Evolutionary conservation across 2,329 filamentous ascomycete species (phyloP), one percentile per base, ranked within the genome.

Genomic region (Leptographium lundbergii): DNA sequence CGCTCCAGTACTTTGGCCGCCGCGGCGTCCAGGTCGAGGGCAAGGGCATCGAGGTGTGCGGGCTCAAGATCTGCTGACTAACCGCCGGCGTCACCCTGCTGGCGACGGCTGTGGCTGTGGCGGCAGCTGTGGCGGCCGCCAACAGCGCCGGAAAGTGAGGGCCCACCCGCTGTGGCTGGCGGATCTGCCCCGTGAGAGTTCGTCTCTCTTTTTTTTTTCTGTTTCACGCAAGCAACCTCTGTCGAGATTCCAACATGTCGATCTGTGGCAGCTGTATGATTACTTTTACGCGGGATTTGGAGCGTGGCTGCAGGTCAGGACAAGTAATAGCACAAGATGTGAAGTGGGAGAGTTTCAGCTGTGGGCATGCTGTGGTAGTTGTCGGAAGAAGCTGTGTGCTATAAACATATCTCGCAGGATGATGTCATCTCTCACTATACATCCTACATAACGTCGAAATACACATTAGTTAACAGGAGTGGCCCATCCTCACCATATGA

Each of bases 31-130:
- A 77, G 63, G 80, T 89, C 24, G 81, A 88, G 68, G 81, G 82
- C 42, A 84, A 84, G 67, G 81, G 81, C n/a, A 76, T 91, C 2
- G 84, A 89, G 67, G 81, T 89, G n/a, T 90, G 87, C 65, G 87
- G 88, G 5, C 73, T 91, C 57, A 75, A 81, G 67, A 81, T 91
- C 36, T 89, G 86, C 67, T 88, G 67, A 73, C 60, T 63, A 22
- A 48, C 62, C 54, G 63, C 52, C 39, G 60, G 54, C 1, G 10
- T 14, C 3, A 25, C 32, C 10, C 51, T 13, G 36, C 57, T 53
- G 24, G 55, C 39, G 34, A 50, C 25, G n/a, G 54, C 24, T 45
- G 53, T 55, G 34, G 34, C 53, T 22, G 32, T n/a, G 32, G 29
- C 32, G 45, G 29, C 19, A 4, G 47, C 55, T n/a, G 9, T 27